Conservation (phyloP, 768 basidiomycete species). For the Hygrophorus russula region DNA sequence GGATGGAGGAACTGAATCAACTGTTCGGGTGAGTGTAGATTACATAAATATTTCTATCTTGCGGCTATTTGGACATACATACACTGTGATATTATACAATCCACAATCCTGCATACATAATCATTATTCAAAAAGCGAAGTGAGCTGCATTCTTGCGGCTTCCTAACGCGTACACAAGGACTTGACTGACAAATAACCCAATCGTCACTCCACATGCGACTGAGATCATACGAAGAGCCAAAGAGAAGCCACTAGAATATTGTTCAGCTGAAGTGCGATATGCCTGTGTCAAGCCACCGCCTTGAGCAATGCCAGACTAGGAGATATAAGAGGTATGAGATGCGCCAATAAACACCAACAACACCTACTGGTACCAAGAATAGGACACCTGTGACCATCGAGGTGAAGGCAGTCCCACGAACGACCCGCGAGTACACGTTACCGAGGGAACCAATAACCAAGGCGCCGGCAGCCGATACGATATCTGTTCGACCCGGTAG, state of each 20-base stretch:
- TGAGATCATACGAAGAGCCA: constrained; percentile 75
- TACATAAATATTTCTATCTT: constrained; percentile 9
- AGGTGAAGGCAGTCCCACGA: constrained; percentile 76
- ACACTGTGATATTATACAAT: background rate
- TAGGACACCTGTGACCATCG: constrained; percentile 90
- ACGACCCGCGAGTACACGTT: constrained; percentile 71
- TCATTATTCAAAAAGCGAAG: constrained; percentile 52
- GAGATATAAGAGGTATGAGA: constrained; percentile 11
- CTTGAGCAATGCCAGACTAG: constrained; percentile 68
- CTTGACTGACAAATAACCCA: constrained; percentile 73
- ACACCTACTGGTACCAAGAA: constrained; percentile 75
- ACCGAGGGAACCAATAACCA: constrained; percentile 68
- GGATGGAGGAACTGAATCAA: constrained; percentile 79
- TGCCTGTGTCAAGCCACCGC: constrained; percentile 54
- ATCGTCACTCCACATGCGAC: constrained; percentile 81
- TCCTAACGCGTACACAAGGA: constrained; percentile 69
- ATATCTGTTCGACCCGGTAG: constrained; percentile 63
- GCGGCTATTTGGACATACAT: background rate
- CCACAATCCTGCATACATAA: background rate
- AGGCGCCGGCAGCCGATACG: constrained; percentile 68
- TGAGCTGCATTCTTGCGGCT: constrained; percentile 61
- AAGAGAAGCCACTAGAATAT: constrained; percentile 67
- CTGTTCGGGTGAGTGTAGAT: constrained; percentile 43
- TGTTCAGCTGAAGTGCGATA: constrained; percentile 52
- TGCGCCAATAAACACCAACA: background rate